phyloP scores from a whole-genome alignment of 2,329 filamentous ascomycete genomes.

The Cladosporium austrohemisphaericum region DNA sequence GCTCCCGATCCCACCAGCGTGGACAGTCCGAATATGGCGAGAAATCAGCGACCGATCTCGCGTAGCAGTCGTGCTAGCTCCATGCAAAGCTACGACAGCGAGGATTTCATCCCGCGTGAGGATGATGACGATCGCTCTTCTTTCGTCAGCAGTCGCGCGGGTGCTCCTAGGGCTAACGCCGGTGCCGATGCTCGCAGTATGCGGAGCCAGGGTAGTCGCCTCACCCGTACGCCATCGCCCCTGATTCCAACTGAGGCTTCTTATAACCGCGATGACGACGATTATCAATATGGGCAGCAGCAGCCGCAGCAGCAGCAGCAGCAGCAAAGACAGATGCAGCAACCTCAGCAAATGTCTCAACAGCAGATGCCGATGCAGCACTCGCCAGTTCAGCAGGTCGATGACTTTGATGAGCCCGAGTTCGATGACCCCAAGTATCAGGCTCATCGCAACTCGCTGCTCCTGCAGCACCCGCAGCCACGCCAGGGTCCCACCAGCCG shows the following conservation, averaged over 20 bases:
- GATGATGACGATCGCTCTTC: slow-evolving; percentile 52
- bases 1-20: slow-evolving; percentile 42
- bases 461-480: slow-evolving; percentile 76
- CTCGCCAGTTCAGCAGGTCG: slow-evolving; percentile 25
- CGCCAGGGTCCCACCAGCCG: slow-evolving; percentile 68
- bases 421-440: slow-evolving; percentile 72
- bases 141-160: slow-evolving; percentile 29
- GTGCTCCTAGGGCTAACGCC: not conserved
- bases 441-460: slow-evolving; percentile 74
- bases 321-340: slow-evolving; percentile 12
- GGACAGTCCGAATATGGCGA: slow-evolving; percentile 27
- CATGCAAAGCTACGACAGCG: slow-evolving; percentile 54
- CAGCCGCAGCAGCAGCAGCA: slow-evolving; percentile 19
- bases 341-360: slow-evolving; percentile 20
- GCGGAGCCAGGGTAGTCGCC: slow-evolving; percentile 34
- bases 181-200: slow-evolving; percentile 29
- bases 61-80: slow-evolving; percentile 60
- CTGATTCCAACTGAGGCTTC: slow-evolving; percentile 53
- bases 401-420: slow-evolving; percentile 22
- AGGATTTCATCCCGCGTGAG: slow-evolving; percentile 53
- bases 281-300: slow-evolving; percentile 1
- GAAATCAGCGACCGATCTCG: slow-evolving; percentile 50
- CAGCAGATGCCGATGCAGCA: slow-evolving; percentile 10
- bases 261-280: slow-evolving; percentile 20
- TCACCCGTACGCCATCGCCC: slow-evolving; percentile 47